phyloP scores from a whole-genome alignment of 2,329 filamentous ascomycete genomes.

The Monosporascus sp. region DNA sequence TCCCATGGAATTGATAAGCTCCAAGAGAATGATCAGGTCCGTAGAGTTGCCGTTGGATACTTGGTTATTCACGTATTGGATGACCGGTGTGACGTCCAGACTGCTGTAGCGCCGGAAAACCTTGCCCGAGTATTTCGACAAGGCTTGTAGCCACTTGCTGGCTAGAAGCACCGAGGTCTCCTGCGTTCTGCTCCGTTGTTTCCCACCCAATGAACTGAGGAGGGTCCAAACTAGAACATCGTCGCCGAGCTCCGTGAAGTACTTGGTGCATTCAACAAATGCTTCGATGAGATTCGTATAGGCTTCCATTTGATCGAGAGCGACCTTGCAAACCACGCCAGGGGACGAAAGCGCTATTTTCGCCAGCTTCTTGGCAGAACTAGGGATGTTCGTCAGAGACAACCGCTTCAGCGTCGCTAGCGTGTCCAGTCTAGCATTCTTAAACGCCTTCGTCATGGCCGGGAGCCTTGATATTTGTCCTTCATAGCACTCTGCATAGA shows the following conservation, averaged over 20 bases:
- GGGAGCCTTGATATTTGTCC: constrained; percentile 72
- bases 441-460: constrained; percentile 74
- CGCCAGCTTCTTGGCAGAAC: constrained; percentile 82
- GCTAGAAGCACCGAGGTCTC: constrained; percentile 65
- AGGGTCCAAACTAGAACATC: constrained; percentile 92
- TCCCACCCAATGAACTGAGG: constrained; percentile 64
- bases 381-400: constrained; percentile 77
- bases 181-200: constrained; percentile 58
- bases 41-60: constrained; percentile 78
- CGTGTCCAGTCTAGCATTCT: constrained; percentile 71
- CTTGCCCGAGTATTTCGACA: constrained; percentile 86
- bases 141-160: constrained; percentile 84
- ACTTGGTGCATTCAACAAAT: constrained; percentile 89
- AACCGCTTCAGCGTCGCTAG: constrained; percentile 83
- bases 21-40: constrained; percentile 85
- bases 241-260: constrained; percentile 88
- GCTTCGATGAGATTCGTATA: constrained; percentile 94
- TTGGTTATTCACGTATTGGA: constrained; percentile 87
- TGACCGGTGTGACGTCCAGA: constrained; percentile 77
- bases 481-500: constrained; percentile 91
- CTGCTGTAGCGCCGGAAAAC: constrained; percentile 82
- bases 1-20: constrained; percentile 88
- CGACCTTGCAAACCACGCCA: constrained; percentile 84
- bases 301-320: constrained; percentile 84
- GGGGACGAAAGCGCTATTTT: constrained; percentile 91